A percentile compares a stretch with the other conserved stretches of the same genome.
Evolutionary conservation across 2,329 filamentous ascomycete species (phyloP).

Genomic region (Botryotinia calthae): DNA sequence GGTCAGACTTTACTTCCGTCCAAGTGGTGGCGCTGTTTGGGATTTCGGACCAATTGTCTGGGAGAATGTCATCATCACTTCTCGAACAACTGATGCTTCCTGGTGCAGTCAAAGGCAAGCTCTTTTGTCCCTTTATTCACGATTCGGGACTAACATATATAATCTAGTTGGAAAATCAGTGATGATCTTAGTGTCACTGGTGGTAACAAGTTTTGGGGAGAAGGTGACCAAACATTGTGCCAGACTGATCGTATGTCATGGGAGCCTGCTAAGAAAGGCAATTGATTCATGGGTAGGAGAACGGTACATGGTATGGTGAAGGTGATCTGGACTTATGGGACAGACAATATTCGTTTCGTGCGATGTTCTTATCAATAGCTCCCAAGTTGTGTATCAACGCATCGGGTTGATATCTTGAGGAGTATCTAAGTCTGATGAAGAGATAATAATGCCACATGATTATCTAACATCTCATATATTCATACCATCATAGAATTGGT

Average conservation of each 20-base stretch:
- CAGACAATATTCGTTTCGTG: not conserved
- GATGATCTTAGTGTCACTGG: not conserved
- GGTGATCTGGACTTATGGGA: not conserved
- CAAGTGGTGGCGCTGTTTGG: constrained; percentile 17
- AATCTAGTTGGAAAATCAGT: not conserved
- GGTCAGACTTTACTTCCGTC: constrained; percentile 21
- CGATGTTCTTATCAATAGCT: not conserved
- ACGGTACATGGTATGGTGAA: not conserved
- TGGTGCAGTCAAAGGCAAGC: constrained; percentile 2
- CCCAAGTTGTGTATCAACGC: not conserved
- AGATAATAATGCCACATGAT: not conserved
- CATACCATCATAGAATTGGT: not conserved
- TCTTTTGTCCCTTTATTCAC: no score
- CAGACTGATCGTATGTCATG: not conserved
- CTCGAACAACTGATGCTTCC: not conserved
- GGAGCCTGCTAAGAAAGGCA: not conserved
- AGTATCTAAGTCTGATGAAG: not conserved
- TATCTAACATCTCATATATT: not conserved
- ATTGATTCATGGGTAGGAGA: not conserved
- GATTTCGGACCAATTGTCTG: constrained; percentile 29
- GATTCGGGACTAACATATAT: not conserved
- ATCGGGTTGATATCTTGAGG: not conserved
- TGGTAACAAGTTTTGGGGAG: not conserved
- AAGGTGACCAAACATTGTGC: not conserved
- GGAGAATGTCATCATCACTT: constrained; percentile 7